phyloP scores from a whole-genome alignment of 148 eudicot species.

The Rhododendron ovatum region DNA sequence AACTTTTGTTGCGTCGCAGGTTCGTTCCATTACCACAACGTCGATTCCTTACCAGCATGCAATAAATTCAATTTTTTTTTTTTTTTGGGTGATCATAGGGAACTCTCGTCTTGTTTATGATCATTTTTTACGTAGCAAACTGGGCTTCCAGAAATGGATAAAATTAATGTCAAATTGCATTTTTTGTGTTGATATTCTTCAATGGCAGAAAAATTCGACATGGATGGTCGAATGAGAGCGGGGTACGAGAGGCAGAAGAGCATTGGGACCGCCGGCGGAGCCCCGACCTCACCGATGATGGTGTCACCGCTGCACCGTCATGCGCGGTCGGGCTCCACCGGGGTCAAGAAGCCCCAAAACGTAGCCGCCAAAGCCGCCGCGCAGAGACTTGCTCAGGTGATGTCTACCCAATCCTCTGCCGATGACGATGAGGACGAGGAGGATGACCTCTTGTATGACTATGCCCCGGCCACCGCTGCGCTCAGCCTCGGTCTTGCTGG shows the following conservation, averaged over 20 bases:
- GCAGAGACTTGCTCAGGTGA: conserved; percentile 74
- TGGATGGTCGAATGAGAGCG: conserved; percentile 1
- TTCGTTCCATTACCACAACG: not conserved
- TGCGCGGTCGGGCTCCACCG: conserved; percentile 6
- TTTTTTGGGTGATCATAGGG: not conserved
- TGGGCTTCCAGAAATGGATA: not conserved
- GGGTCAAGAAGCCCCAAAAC: not conserved
- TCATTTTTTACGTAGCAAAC: not conserved
- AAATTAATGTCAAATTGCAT: not conserved
- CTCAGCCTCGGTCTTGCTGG: conserved; percentile 53
- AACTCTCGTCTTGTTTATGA: not conserved
- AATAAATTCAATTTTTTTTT: not conserved
- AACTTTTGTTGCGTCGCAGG: not conserved
- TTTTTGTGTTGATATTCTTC: not conserved
- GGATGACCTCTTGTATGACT: conserved; percentile 60
- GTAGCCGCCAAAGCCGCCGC: conserved; percentile 42
- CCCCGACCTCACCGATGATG: not conserved
- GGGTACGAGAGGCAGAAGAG: conserved; percentile 11
- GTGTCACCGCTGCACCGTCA: conserved; percentile 15
- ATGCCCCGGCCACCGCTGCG: conserved; percentile 23
- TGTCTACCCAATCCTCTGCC: conserved; percentile 47
- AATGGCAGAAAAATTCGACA: not conserved
- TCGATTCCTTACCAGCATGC: not conserved
- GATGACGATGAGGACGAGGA: conserved; percentile 67
- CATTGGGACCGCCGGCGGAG: not conserved